A percentile compares a stretch with the other conserved stretches of the same genome.
These are phyloP conservation scores for Phyllosticta citriasiana DNA, from an alignment of 2,329 filamentous ascomycete genomes.

Conservation along the genomic window DNA sequence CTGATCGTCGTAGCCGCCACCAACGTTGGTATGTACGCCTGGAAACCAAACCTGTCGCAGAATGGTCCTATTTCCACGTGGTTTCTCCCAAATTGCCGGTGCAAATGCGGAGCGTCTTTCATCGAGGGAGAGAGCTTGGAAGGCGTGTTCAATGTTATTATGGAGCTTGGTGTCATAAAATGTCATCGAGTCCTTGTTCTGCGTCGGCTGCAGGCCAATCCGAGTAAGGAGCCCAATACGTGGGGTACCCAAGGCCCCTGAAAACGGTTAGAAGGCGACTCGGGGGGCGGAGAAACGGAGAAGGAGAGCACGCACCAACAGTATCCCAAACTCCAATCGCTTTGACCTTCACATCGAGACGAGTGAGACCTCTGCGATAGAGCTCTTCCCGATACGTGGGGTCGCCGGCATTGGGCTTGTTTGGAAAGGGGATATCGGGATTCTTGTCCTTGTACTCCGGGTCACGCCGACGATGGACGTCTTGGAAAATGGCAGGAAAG, in stretches of 20 bases:
- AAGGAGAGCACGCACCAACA: slow-evolving; percentile 24
- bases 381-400: slow-evolving; percentile 28
- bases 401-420: slow-evolving; percentile 12
- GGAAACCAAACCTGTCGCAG: slow-evolving; percentile 40
- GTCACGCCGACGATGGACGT: slow-evolving; percentile 26
- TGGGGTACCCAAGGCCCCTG: slow-evolving; percentile 31
- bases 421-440: slow-evolving; percentile 11
- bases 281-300: slow-evolving; percentile 3
- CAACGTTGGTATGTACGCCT: slow-evolving; percentile 40
- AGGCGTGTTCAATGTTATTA: slow-evolving; percentile 43
- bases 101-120: slow-evolving; percentile 47
- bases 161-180: slow-evolving; percentile 40
- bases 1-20: slow-evolving; percentile 38
- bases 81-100: slow-evolving; percentile 48
- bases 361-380: slow-evolving; percentile 24
- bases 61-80: slow-evolving; percentile 17
- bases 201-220: slow-evolving; percentile 24
- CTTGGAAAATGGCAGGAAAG: slow-evolving; percentile 14
- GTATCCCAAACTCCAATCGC: slow-evolving; percentile 46
- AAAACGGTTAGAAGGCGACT: not conserved
- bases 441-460: slow-evolving; percentile 19
- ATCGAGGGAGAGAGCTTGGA: slow-evolving; percentile 50
- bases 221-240: slow-evolving; percentile 32
- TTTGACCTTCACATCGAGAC: slow-evolving; percentile 35
- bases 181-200: slow-evolving; percentile 26